A percentile compares a stretch with the other conserved stretches of the same genome.
Evolutionary conservation across 1,284 basidiomycete genomes (phyloP).

Genomic region (Stereum hirsutum): DNA sequence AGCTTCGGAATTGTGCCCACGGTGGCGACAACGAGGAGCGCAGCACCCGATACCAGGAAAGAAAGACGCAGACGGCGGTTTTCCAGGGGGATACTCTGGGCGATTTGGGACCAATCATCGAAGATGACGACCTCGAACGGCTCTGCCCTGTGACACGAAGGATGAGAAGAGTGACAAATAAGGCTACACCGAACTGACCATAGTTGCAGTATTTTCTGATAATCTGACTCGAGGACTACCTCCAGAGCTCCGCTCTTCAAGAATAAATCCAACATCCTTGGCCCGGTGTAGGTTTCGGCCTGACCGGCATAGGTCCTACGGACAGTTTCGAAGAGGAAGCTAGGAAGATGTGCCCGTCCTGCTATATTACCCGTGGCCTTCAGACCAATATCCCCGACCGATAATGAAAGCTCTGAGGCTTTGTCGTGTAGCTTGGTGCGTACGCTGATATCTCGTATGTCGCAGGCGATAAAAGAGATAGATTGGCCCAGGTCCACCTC

Average conservation of each 20-base stretch:
- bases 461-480: constrained; percentile 55
- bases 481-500: constrained; percentile 73
- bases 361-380: constrained; percentile 68
- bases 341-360: constrained; percentile 58
- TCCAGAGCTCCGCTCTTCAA: constrained; percentile 70
- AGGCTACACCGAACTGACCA: constrained; percentile 38
- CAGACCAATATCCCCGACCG: constrained; percentile 55
- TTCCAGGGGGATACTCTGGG: constrained; percentile 27
- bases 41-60: constrained; percentile 68
- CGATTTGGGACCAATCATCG: constrained; percentile 73
- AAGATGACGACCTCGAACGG: constrained; percentile 68
- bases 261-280: constrained; percentile 60
- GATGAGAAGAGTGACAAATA: neutral
- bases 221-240: constrained; percentile 67
- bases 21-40: constrained; percentile 62
- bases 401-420: constrained; percentile 54
- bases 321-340: constrained; percentile 70
- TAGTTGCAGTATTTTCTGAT: constrained; percentile 70
- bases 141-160: constrained; percentile 48
- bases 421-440: constrained; percentile 52
- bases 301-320: constrained; percentile 38
- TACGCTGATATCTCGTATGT: constrained; percentile 50
- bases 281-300: constrained; percentile 8
- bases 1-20: constrained; percentile 70
- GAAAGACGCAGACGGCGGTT: constrained; percentile 62